These are phyloP conservation scores for Cantharellus anzutake DNA, from an alignment of 768 basidiomycete genomes.

Conservation along the genomic window DNA sequence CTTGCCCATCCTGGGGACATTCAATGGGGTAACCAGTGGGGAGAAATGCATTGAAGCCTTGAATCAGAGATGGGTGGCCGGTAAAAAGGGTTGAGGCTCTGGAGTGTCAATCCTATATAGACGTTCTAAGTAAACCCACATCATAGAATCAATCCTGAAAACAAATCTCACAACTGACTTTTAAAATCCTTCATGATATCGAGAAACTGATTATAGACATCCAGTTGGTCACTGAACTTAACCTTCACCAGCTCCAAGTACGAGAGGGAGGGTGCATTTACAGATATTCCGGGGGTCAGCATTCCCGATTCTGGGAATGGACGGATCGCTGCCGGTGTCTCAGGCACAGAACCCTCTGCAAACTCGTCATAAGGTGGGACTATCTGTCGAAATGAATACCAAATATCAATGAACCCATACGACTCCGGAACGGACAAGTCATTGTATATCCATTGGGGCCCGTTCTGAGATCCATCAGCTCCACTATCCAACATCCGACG, in stretches of 20 bases:
- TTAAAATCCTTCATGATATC: constrained; percentile 78
- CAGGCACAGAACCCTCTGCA: too few relatives aligned
- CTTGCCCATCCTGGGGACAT: neutral
- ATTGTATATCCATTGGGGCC: neutral
- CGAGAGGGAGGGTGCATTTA: constrained; percentile 7
- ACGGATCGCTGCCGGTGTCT: too few relatives aligned
- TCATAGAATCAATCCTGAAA: too few relatives aligned
- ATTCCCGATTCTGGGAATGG: too few relatives aligned
- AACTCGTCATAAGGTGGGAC: neutral
- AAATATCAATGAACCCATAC: neutral
- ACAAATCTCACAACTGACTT: constrained; percentile 77
- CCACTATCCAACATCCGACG: neutral
- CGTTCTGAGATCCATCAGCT: neutral
- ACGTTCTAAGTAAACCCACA: too few relatives aligned
- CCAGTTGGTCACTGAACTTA: constrained; percentile 13
- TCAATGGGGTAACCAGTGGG: neutral
- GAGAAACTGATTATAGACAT: constrained; percentile 12
- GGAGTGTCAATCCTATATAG: too few relatives aligned
- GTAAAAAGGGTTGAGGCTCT: too few relatives aligned
- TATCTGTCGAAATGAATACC: neutral
- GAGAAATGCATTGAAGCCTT: neutral
- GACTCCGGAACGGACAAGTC: neutral
- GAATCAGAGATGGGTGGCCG: neutral
- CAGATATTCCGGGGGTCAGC: too few relatives aligned
- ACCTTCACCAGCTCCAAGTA: constrained; percentile 18